Percentiles rank a stretch among this genome's conserved stretches.
Conservation (phyloP, 331 rosid genomes). For the Phaseolus coccineus region DNA sequence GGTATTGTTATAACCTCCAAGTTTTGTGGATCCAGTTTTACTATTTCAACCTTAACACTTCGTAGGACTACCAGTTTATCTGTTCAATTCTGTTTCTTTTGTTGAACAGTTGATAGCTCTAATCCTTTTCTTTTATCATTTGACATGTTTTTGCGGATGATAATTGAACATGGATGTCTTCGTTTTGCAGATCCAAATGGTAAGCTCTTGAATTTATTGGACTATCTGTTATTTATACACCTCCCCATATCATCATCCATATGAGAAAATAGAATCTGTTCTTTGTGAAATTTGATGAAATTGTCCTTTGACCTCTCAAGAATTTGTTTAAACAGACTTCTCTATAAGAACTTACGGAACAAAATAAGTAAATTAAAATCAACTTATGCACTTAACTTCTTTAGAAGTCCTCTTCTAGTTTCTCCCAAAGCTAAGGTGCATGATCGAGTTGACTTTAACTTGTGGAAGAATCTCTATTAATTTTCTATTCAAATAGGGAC, state of each 20-base stretch:
- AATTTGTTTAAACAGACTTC: not conserved
- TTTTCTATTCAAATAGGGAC: not conserved
- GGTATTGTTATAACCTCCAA: constrained; percentile 48
- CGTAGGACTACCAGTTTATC: not conserved
- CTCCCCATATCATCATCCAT: not conserved
- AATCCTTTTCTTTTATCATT: constrained; percentile 31
- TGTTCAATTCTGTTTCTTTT: not conserved
- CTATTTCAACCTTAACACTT: not conserved
- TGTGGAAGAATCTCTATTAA: not conserved
- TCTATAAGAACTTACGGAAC: not conserved
- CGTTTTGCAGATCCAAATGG: constrained; percentile 77
- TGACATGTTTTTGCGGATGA: constrained; percentile 46
- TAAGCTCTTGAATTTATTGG: constrained; percentile 45
- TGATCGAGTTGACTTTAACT: not conserved
- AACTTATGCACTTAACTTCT: not conserved
- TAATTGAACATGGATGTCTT: constrained; percentile 39
- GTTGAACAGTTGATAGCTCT: constrained; percentile 8
- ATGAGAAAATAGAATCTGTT: constrained; percentile 10
- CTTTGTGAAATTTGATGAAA: not conserved
- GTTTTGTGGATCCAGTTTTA: not conserved
- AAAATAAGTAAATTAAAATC: not conserved
- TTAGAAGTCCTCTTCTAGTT: not conserved
- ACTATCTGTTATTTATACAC: not conserved
- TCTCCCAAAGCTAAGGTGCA: not conserved
- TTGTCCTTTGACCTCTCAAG: not conserved